A percentile compares a stretch with the other conserved stretches of the same genome.
phyloP scores from a whole-genome alignment of 805 yeast species.

The Ogataea henricii region DNA sequence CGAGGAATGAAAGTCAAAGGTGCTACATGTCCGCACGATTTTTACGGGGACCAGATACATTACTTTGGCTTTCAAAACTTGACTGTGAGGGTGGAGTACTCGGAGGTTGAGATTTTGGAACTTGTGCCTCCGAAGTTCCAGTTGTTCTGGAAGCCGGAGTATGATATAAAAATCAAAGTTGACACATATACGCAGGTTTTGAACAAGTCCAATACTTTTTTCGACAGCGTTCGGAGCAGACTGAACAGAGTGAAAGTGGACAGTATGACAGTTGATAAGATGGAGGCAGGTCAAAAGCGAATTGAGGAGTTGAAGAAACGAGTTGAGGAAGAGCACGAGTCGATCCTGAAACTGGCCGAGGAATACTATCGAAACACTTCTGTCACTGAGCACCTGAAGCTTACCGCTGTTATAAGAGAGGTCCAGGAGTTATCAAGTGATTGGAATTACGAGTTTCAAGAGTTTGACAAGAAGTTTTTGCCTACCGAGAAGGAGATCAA shows the following conservation, averaged over 20 bases:
- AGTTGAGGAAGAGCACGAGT: slow-evolving; percentile 52
- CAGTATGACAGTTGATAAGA: slow-evolving; percentile 67
- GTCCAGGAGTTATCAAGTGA: slow-evolving; percentile 80
- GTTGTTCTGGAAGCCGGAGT: slow-evolving; percentile 70
- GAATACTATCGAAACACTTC: slow-evolving; percentile 54
- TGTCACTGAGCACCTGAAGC: slow-evolving; percentile 65
- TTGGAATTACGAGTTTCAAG: slow-evolving; percentile 85
- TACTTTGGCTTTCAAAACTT: slow-evolving; percentile 81
- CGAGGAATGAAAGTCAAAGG: slow-evolving; percentile 59
- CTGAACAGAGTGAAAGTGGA: slow-evolving; percentile 78
- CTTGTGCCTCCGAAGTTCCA: slow-evolving; percentile 74
- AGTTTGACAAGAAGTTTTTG: slow-evolving; percentile 73
- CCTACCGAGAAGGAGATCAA: slow-evolving; percentile 95
- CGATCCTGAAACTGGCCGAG: slow-evolving; percentile 47
- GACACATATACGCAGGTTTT: slow-evolving; percentile 58
- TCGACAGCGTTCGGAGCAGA: slow-evolving; percentile 69
- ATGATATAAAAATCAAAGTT: slow-evolving; percentile 66
- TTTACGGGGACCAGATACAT: slow-evolving; percentile 77
- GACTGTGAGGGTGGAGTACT: slow-evolving; percentile 78
- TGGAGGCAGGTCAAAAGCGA: slow-evolving; percentile 64
- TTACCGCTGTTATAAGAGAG: slow-evolving; percentile 68
- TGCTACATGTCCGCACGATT: slow-evolving; percentile 72
- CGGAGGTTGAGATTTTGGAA: slow-evolving; percentile 74
- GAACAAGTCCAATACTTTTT: slow-evolving; percentile 59
- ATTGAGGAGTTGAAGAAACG: slow-evolving; percentile 58